Evolutionary conservation across 2,329 filamentous ascomycete species (phyloP).

Genomic region (Pestalotiopsis sp.): DNA sequence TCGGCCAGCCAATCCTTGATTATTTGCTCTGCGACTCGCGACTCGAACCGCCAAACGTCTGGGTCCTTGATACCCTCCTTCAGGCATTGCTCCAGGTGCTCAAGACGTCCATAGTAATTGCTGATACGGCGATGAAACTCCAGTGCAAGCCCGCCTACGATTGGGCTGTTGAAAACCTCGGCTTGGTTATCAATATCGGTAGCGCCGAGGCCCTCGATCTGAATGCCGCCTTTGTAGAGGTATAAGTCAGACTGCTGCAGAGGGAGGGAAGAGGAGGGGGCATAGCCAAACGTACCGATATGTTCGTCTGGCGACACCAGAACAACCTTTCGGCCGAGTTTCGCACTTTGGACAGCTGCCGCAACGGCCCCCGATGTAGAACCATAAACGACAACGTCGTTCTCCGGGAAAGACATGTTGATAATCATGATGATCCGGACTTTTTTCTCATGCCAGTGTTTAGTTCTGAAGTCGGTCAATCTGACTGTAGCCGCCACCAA

Average conservation of each 20-base stretch:
- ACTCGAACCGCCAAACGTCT: slow-evolving; percentile 24
- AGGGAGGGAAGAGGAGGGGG: too few species aligned
- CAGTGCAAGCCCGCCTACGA: slow-evolving; percentile 17
- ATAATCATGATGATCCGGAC: background rate
- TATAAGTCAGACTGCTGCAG: background rate
- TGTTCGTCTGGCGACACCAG: slow-evolving; percentile 18
- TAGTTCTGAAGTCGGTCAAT: background rate
- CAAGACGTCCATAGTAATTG: slow-evolving; percentile 19
- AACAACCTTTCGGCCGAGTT: slow-evolving; percentile 17
- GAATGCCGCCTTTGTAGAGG: slow-evolving; percentile 16
- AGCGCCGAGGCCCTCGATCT: slow-evolving; percentile 24
- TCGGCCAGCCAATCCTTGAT: slow-evolving; percentile 21
- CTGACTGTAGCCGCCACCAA: too few species aligned
- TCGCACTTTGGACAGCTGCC: slow-evolving; percentile 19
- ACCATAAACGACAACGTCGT: slow-evolving; percentile 22
- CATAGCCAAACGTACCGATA: slow-evolving; percentile 2
- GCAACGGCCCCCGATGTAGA: slow-evolving; percentile 21
- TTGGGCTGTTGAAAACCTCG: slow-evolving; percentile 20
- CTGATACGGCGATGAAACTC: slow-evolving; percentile 23
- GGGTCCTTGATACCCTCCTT: slow-evolving; percentile 16
- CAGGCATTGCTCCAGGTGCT: slow-evolving; percentile 17
- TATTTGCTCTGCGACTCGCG: slow-evolving; percentile 21
- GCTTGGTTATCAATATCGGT: slow-evolving; percentile 23
- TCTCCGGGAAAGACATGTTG: slow-evolving; percentile 1
- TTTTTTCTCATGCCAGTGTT: background rate